Evolutionary conservation across 768 basidiomycete species (phyloP).

Genomic region (Leucocoprinus leucothites): DNA sequence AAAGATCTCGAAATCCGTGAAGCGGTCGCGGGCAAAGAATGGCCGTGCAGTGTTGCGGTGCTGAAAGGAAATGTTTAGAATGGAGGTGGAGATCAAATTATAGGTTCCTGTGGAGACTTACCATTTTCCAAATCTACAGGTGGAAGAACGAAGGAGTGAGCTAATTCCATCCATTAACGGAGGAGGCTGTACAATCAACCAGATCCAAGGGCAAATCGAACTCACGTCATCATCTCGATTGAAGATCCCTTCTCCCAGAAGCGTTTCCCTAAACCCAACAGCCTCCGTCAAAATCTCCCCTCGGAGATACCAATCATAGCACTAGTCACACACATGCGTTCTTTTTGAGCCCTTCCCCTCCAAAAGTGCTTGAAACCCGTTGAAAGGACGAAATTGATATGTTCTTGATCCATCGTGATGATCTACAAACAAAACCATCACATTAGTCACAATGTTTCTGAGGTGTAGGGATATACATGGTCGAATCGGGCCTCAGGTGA

Average conservation of each 20-base stretch:
- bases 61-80: slow-evolving; percentile 26
- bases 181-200: not conserved
- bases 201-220: slow-evolving; percentile 15
- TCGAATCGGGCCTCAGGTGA: not conserved
- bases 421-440: slow-evolving; percentile 39
- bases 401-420: slow-evolving; percentile 72
- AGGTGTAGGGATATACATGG: not conserved
- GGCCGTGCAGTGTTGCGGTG: slow-evolving; percentile 68
- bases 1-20: slow-evolving; percentile 67
- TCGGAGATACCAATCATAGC: not conserved
- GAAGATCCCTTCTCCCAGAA: slow-evolving; percentile 76
- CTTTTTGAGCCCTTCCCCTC: slow-evolving; percentile 61
- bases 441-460: slow-evolving; percentile 7
- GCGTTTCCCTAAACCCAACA: slow-evolving; percentile 41
- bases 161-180: not conserved
- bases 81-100: not conserved
- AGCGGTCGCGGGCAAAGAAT: slow-evolving; percentile 72
- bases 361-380: slow-evolving; percentile 69
- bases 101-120: slow-evolving; percentile 24
- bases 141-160: not conserved
- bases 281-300: not conserved
- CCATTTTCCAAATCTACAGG: slow-evolving; percentile 64
- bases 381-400: slow-evolving; percentile 59
- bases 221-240: slow-evolving; percentile 68
- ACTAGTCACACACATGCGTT: slow-evolving; percentile 52